phyloP scores from a whole-genome alignment of 768 basidiomycete genomes.

The Pleurotus salmoneostramineus region DNA sequence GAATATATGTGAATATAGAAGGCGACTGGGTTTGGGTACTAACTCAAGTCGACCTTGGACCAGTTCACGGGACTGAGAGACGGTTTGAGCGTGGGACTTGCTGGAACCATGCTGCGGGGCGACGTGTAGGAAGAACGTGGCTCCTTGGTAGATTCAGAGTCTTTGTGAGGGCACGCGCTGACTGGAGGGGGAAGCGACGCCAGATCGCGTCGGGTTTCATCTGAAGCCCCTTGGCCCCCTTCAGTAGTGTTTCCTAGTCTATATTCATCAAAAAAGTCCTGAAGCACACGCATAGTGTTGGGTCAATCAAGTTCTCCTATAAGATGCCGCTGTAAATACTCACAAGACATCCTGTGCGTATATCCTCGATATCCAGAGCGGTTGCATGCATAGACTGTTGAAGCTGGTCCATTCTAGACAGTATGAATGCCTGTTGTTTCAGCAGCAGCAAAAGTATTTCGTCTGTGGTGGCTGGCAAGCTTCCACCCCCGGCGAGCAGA shows the following conservation, averaged over 20 bases:
- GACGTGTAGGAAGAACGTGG: background rate
- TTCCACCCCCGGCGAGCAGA: background rate
- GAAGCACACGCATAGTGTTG: too few relatives aligned
- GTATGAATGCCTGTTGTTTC: background rate
- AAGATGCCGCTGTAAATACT: too few relatives aligned
- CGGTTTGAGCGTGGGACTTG: background rate
- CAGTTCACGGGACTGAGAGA: background rate
- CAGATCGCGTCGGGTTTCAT: background rate
- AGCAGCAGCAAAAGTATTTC: background rate
- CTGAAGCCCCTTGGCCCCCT: background rate
- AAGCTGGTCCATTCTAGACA: conserved; percentile 3
- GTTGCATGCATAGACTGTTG: background rate
- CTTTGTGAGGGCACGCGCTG: too few relatives aligned
- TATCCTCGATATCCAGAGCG: conserved; percentile 1
- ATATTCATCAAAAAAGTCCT: conserved; percentile 6
- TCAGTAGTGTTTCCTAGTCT: background rate
- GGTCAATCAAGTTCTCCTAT: background rate
- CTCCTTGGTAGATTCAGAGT: too few relatives aligned
- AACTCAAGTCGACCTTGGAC: background rate
- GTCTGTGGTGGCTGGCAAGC: background rate
- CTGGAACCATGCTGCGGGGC: background rate
- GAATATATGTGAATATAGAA: background rate
- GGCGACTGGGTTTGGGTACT: background rate
- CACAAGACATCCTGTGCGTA: background rate
- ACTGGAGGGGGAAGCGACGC: background rate